Base-by-base conservation (phyloP, 2,329 filamentous ascomycete species). In the Aulographum hederae region DNA sequence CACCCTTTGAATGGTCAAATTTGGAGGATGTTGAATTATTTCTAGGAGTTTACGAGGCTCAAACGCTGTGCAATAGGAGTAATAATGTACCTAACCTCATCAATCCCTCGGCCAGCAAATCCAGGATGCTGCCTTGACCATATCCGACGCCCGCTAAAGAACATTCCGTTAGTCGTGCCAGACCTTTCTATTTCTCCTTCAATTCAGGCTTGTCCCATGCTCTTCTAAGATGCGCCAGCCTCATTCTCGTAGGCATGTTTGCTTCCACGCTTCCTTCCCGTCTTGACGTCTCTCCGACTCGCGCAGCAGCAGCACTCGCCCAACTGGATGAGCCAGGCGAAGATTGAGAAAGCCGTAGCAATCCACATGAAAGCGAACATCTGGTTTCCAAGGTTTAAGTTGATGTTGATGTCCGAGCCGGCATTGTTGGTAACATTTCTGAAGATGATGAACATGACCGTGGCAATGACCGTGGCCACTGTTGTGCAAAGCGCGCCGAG, bases 281-380 rank as follows among this genome's bases (percentile, higher is more conserved):
- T 60, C 41, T 46, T 52, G 17, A 73, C 52, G 38, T 73, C 67
- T 37, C 69, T 50, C 30, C 63, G 48, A 26, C 60, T 65, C 10
- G 65, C 65, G 45, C 76, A 80, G 50, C 79, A 91, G 52, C 82
- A 93, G 43, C 75, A 79, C 51, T 86, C 65, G 19, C 74, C 70
- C 18, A 77, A 58, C 50, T 91, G 80, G 14, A 91, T 59, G 6
- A 61, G 8, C 8, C 79, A 85, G 0, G 76, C 75, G 14, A 85
- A 45, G 4, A 81, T 54, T 2, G 69, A 67, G 37, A 75, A 69
- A 0, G 62, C 69, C 0, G 73, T 66, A 0, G 76, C 79, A 18
- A 82, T 67, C 85, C 86, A 95, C 76, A 92, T 86, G 47, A 92
- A 91, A 0, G 59, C 77, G 44, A 92, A 69, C 78, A 92, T 85